These are phyloP conservation scores for Chaetoceros tenuissimus DNA, from an alignment of 108 stramenopile species.

Conservation along the genomic window DNA sequence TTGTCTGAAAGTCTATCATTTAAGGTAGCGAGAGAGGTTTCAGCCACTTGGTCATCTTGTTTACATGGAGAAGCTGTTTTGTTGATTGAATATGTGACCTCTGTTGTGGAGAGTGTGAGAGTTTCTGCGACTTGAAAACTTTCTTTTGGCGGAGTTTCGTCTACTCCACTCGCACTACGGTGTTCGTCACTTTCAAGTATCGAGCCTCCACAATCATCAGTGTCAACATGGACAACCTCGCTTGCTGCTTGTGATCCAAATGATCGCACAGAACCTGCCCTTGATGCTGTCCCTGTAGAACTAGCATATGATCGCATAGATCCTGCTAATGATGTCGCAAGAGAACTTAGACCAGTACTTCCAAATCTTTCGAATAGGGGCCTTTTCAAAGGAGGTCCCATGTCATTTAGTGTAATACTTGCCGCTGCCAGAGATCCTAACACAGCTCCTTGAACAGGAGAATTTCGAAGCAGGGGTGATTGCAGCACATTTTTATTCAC, in stretches of 20 bases:
- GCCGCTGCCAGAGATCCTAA: background rate
- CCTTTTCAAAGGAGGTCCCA: constrained; percentile 48
- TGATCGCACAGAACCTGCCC: constrained; percentile 31
- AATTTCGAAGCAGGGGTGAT: background rate
- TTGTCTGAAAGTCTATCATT: background rate
- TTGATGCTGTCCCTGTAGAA: background rate
- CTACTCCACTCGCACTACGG: constrained; percentile 2
- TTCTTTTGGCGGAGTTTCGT: background rate
- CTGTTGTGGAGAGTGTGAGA: constrained; percentile 7
- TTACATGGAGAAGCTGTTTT: background rate
- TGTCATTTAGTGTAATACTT: constrained; percentile 20
- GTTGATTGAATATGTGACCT: constrained; percentile 1
- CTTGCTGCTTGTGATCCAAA: constrained; percentile 29
- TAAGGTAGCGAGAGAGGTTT: background rate
- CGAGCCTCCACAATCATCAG: constrained; percentile 42
- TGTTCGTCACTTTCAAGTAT: constrained; percentile 23
- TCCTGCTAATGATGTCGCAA: constrained; percentile 4
- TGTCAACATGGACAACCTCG: constrained; percentile 41
- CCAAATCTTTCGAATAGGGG: constrained; percentile 17
- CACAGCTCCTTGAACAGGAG: background rate
- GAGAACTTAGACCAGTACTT: background rate
- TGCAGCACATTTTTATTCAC: constrained; percentile 3
- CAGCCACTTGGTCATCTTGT: background rate
- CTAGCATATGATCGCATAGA: constrained; percentile 6
- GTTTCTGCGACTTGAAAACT: too few species aligned